Evolutionary conservation across 331 rosid genomes (phyloP).

Genomic region (Pyrus hybrid): DNA sequence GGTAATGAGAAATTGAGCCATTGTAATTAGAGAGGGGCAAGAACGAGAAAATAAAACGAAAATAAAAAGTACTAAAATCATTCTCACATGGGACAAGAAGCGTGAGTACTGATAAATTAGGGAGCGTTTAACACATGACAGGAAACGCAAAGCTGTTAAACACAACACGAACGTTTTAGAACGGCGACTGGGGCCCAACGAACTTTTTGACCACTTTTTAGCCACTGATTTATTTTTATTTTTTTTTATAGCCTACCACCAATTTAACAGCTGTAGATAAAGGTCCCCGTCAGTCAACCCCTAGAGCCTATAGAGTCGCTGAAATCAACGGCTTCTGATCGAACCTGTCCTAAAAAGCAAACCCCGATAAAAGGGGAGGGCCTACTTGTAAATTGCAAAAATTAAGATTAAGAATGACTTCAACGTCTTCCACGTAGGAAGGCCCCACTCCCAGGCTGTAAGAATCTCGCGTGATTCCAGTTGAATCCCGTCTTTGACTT

Average conservation of each 20-base stretch:
- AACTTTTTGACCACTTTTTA: slow-evolving; percentile 11
- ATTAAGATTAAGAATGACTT: slow-evolving; percentile 19
- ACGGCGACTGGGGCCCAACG: slow-evolving; percentile 32
- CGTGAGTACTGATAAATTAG: not conserved
- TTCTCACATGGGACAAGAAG: slow-evolving; percentile 20
- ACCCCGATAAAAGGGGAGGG: not conserved
- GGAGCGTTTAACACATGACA: slow-evolving; percentile 81
- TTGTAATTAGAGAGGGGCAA: not conserved
- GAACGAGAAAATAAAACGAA: not conserved
- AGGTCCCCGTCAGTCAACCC: not conserved
- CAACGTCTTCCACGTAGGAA: slow-evolving; percentile 53
- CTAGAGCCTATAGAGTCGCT: not conserved
- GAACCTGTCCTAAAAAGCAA: not conserved
- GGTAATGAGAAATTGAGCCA: not conserved
- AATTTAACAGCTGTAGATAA: slow-evolving; percentile 42
- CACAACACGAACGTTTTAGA: slow-evolving; percentile 32
- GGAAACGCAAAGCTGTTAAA: slow-evolving; percentile 52
- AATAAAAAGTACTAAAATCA: slow-evolving; percentile 1
- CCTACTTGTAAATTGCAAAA: not conserved
- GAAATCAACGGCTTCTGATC: slow-evolving; percentile 4
- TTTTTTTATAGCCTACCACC: not conserved
- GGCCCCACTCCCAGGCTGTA: slow-evolving; percentile 87
- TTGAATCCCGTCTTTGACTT: slow-evolving; percentile 52
- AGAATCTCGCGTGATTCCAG: slow-evolving; percentile 85
- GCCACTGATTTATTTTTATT: not conserved